Base-by-base conservation (phyloP, 371 early-diverging fungal genomes). In the Syncephalastrum sp. region DNA sequence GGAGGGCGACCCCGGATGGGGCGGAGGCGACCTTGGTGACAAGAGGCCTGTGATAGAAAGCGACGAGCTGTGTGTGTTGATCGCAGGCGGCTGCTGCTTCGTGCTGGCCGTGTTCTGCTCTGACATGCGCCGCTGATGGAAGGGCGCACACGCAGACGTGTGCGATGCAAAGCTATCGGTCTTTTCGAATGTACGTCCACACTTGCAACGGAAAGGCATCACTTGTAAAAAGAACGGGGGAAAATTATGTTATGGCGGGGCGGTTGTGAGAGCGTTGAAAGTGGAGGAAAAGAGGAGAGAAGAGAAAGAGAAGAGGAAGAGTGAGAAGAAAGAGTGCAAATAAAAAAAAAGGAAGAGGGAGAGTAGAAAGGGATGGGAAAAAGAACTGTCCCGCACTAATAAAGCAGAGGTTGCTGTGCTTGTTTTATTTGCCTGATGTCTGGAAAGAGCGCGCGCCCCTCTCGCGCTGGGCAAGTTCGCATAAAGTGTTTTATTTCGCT, bases 151-250 rank as follows among this genome's bases (percentile, higher is more conserved):
- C 4, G 72, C 65, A 44, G 73, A 76, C 0, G 77, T 76, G 46
- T 79, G 80, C 14, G 72, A 59, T 3, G 74, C 72, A 65, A 79
- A 79, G 6, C 77, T 61, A 60, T 79, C 80, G 17, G 75, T 70
- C 52, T 74, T 74, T 67, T 79, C 80, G 69, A 76, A 79, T 19
- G 80, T 48, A 19, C 48, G 48, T 19, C 48, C 48, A 19, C 48
- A 48, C 66, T 68, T 76, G 54, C 80, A 79, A 64, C 76, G 74
- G 65, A 79, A 79, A 56, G 80, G 80, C 80, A 79, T 79, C 16
- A 33, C 38, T 33, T 21, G 21, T 21, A 1, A 21, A 21, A 50
- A 57, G 57, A 56, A 53, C 12, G 33, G 29, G 48, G 49, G 19
- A 47, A 15, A 33, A 46, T 2, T 27, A 5, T 54, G 47, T 2